Evolutionary conservation across 1,284 basidiomycete species (phyloP), one percentile per base, ranked within the genome.

Genomic region (Austropuccinia psidii): DNA sequence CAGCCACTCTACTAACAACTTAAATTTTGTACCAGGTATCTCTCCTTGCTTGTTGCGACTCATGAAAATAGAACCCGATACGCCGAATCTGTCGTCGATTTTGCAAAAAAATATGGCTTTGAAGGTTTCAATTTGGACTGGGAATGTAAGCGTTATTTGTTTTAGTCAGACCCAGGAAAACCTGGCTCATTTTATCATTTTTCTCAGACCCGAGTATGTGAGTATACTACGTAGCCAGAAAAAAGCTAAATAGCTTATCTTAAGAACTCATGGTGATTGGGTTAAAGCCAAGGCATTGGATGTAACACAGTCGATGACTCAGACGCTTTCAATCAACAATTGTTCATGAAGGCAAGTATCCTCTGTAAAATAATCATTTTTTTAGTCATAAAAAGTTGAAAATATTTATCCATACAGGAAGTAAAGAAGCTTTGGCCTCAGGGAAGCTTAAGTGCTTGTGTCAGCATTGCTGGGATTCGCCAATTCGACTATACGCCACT

Each of bases 61-160:
- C 58, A 57, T 17, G 58, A 73, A 39, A 73, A 73, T 47, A 43
- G 69, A 2, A 73, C 69, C 1, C 29, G 33, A 31, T 73, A 50
- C 45, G 69, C 69, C 4, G 35, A 49, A 17, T 73, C 69, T 13
- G 45, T 61, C 24, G 58, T 73, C 13, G 50, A 52, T 11, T 73
- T 73, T 41, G 58, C 69, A 6, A 52, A 73, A 35, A 73, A 73
- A 41, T 73, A 73, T 24, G 69, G 57, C 1, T 73, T 73, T 33
- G 60, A 43, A 39, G 69, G 69, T 15, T 33, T 73, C 33, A 58
- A 73, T 55, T 49, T 73, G 41, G 69, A 73, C 54, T 73, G 69
- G 69, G 69, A 73, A 73, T 73, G 69, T 73, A 54, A 62, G 69
- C 35, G 19, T 31, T n/a, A 33, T 7, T 35, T 15, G n/a, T 61